Base-by-base conservation (phyloP, 805 yeast species). In the Tetrapisispora arboricola region DNA sequence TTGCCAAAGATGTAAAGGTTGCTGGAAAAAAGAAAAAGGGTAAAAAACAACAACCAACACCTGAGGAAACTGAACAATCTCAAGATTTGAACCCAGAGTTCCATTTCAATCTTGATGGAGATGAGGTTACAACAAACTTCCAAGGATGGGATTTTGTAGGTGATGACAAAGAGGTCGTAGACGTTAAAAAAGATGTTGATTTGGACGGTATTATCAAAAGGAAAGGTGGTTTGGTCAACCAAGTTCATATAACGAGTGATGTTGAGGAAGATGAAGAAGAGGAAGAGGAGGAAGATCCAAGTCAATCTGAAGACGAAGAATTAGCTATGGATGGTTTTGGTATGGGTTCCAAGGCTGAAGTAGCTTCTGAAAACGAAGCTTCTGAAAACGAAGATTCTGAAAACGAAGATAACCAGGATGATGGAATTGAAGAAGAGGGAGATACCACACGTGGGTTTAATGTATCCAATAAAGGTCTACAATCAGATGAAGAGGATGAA, bases 111-210 rank as follows among this genome's bases (percentile, higher is more conserved):
- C 49, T 78, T 10, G 90, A 76, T 21, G 84, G 75, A 8, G 75
- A 70, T 21, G 79, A 70, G 25, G 45, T 53, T 5, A 54, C 65
- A 10, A 47, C 68, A 3, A 65, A 65, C 3, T 77, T 80, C 40
- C 76, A 74, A 42, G 95, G 95, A 4, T 87, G 96, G 96, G 86
- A 86, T 50, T 85, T 87, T 55, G 74, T 71, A 31, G 76, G 75
- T 41, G 63, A 58, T 37, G 46, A 48, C 4, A 39, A 46, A 13
- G 50, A 44, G 9, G 51, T 41, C 29, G 52, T 48, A 17, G 42
- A 36, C 4, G 47, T 46, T 8, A 69, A 56, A 41, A 75, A 72
- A 47, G 84, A 79, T 45, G 95, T 86, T 8, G 95, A 90, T 66
- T 70, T 90, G 46, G 96, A 90, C 53, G 78, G 78, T 12, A 90